Percentiles rank a stretch among this genome's conserved stretches.
phyloP scores from a whole-genome alignment of 768 basidiomycete genomes.

The Vararia minispora region DNA sequence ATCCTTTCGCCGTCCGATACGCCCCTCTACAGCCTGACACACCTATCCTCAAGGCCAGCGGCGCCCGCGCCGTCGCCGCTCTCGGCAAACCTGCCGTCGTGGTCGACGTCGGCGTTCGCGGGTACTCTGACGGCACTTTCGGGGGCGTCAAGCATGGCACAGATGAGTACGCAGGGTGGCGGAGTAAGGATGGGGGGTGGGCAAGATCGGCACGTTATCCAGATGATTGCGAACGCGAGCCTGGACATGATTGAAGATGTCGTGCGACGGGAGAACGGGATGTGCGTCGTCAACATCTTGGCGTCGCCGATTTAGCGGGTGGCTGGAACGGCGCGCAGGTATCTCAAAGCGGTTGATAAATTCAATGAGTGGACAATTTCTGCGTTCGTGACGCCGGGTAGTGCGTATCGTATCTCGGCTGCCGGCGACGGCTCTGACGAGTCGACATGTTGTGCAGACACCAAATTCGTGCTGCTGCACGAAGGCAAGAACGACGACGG shows the following conservation, averaged over 20 bases:
- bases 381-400: conserved; percentile 89
- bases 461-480: conserved; percentile 91
- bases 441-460: conserved; percentile 43
- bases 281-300: conserved; percentile 52
- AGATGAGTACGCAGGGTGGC: conserved; percentile 50
- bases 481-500: conserved; percentile 97
- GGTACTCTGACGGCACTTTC: conserved; percentile 82
- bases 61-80: conserved; percentile 52
- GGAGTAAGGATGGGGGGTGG: conserved; percentile 64
- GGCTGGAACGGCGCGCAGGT: conserved; percentile 41
- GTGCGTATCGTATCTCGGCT: conserved; percentile 41
- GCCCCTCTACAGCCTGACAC: conserved; percentile 74
- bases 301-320: conserved; percentile 2
- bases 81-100: conserved; percentile 75
- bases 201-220: conserved; percentile 87
- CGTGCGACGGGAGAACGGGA: conserved; percentile 69
- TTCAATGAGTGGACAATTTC: conserved; percentile 99
- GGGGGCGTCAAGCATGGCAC: conserved; percentile 68
- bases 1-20: conserved; percentile 80
- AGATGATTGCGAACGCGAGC: conserved; percentile 98
- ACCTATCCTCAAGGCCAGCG: conserved; percentile 68
- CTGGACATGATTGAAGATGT: conserved; percentile 92
- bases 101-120: conserved; percentile 88
- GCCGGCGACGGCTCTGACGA: not conserved
- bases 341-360: conserved; percentile 89